Evolutionary conservation across 331 rosid genomes (phyloP).

Genomic region (Spiraea crenata): DNA sequence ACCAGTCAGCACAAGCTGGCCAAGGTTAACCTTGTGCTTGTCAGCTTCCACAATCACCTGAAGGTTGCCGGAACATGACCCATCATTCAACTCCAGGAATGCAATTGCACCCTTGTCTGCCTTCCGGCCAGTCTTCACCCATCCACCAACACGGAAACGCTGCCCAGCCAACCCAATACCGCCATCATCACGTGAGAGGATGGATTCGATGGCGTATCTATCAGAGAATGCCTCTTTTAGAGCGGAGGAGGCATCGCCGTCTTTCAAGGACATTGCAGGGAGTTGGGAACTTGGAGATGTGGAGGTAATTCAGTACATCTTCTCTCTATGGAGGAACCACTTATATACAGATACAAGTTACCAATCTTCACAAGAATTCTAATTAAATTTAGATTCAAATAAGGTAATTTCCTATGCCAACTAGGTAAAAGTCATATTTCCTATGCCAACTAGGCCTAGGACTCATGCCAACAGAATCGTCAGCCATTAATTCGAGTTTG

Average conservation of each 20-base stretch:
- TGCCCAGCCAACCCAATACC: slow-evolving; percentile 71
- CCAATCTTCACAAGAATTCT: too few species aligned
- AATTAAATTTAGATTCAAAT: too few species aligned
- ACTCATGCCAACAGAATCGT: too few species aligned
- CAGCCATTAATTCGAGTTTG: too few species aligned
- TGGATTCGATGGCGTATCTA: slow-evolving; percentile 60
- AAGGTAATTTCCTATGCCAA: too few species aligned
- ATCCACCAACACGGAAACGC: slow-evolving; percentile 68
- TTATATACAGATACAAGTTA: too few species aligned
- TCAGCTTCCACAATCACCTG: slow-evolving; percentile 86
- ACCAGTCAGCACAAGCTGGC: slow-evolving; percentile 79
- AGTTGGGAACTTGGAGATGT: slow-evolving; percentile 51
- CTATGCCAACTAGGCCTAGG: too few species aligned
- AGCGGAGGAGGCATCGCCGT: not conserved
- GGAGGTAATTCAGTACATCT: not conserved
- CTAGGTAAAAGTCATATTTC: too few species aligned
- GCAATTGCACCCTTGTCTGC: slow-evolving; percentile 94
- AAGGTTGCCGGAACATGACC: slow-evolving; percentile 69
- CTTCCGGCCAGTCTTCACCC: slow-evolving; percentile 96
- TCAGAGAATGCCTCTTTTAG: slow-evolving; percentile 66
- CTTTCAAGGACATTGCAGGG: slow-evolving; percentile 35
- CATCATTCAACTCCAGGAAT: slow-evolving; percentile 84
- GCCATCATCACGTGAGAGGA: slow-evolving; percentile 62
- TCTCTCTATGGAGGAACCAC: too few species aligned
- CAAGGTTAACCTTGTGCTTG: slow-evolving; percentile 46